Base-by-base conservation (phyloP, 208 protist genomes). In the Porcisia deanei region DNA sequence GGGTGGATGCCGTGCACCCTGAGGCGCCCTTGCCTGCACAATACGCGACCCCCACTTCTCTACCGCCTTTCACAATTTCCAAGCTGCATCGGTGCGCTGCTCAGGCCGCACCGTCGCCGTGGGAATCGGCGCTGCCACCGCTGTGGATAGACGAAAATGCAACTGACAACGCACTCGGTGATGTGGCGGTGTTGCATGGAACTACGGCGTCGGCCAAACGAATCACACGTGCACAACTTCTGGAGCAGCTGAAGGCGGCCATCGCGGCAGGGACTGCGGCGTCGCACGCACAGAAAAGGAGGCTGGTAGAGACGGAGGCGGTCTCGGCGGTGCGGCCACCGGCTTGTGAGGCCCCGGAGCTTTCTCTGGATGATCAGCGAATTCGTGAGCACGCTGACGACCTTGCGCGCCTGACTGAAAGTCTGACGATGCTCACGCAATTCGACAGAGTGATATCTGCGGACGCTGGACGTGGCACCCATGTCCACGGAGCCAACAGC, bases 101-200 rank as follows among this genome's bases (percentile, higher is more conserved):
- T 39, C 52, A 64, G 14, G 47, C 72, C 6, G 37, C 37, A 45
- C 70, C 73, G 10, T 92, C 85, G 4, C 55, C 80, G 53, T 92
- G 84, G 88, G 85, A 89, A 69, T n/a, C 39, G 20, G 75, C 83
- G 43, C 20, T 88, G 55, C n/a, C 66, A 25, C 45, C 22, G n/a
- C 45, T 4, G 41, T 54, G 34, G 18, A 34, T 53, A 3, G 73
- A 70, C 57, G 12, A 20, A n/a, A 41, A 16, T 8, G 47, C 34
- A 0, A 59, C 39, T 52, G 16, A 20, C 5, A 9, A 39, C 12
- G 41, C n/a, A 16, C 55, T 25, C 43, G 9, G 34, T 4, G 30
- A 71, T 10, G 25, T 20, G 18, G 63, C 10, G 63, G 63, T 12
- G 22, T 30, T 39, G 30, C 8, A 47, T 9, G 37, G 22, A 16